Evolutionary conservation across 148 eudicot species (phyloP).

Genomic region (Persicaria maculosa): DNA sequence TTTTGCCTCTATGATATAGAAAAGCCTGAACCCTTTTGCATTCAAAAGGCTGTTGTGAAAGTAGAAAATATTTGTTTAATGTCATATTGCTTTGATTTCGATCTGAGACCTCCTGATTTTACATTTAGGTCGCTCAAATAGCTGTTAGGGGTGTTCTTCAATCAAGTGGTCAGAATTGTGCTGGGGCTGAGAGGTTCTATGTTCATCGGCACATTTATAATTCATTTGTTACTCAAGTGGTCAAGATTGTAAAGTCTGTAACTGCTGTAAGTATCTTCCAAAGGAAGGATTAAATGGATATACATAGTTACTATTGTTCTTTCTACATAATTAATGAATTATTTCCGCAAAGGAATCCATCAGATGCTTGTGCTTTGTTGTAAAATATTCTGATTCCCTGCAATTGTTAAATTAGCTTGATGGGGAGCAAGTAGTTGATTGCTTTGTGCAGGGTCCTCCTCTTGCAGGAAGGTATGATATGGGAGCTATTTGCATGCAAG

Average conservation of each 20-base stretch:
- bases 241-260: constrained; percentile 90
- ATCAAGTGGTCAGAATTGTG: constrained; percentile 99
- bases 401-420: background rate
- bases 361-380: background rate
- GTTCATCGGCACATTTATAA: constrained; percentile 78
- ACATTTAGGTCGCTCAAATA: constrained; percentile 83
- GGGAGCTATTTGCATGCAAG: constrained; percentile 99
- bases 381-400: background rate
- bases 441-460: constrained; percentile 80
- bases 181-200: constrained; percentile 98
- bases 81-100: background rate
- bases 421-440: background rate
- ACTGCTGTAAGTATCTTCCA: constrained; percentile 63
- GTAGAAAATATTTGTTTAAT: background rate
- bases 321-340: background rate
- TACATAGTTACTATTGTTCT: background rate
- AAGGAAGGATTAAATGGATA: background rate
- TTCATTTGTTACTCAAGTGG: constrained; percentile 76
- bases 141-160: constrained; percentile 96
- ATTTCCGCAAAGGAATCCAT: background rate
- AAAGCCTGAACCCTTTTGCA: constrained; percentile 7
- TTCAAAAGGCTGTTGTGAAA: background rate
- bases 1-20: background rate
- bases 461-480: constrained; percentile 84
- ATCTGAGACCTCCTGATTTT: constrained; percentile 6